Base-by-base conservation (phyloP, 352 stramenopile genomes). In the Phytophthora gonapodyides region DNA sequence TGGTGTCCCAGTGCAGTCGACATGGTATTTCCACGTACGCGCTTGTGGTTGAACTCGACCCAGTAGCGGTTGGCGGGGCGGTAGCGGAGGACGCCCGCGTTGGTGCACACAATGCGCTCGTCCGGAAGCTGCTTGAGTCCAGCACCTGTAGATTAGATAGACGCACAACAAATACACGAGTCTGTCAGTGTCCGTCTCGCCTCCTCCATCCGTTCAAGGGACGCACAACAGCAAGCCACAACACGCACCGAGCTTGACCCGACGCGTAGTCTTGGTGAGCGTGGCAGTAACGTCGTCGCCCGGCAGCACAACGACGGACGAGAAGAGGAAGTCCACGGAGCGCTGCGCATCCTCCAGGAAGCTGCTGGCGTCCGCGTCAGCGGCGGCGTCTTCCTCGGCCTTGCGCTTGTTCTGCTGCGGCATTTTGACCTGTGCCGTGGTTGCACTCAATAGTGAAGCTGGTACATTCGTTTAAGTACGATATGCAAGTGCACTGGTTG, bases 1-100 rank as follows among this genome's bases (percentile, higher is more conserved):
- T 24, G 21, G 21, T 19, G 36, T 54, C 7, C 30, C 11, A 40
- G 30, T 34, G 52, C 12, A 40, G 19, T 16, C 35, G 11, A 3
- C 3, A 27, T 12, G 50, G 42, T 11, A 52, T 27, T 31, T 10
- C 27, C 10, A 80, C 83, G 52, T 75, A 96, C 88, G 35, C 87
- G 73, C 50, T 93, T 93, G 73, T 92, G 74, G 63, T 93, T 86
- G 61, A 80, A 91, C n/a, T 97, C 88, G 43, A 97, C 59, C 88
- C 89, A 96, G 69, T 96, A 96, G 41, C 87, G 81, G 59, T 97
- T 96, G 34, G 89, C 76, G 41, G 84, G 85, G 10, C 84, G 81
- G 63, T 96, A 96, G 53, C 88, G 74, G 38, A 97, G 71, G 21
- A 97, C 73, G 13, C 89, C 89, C 17, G 87, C 81, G 52, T 94